Evolutionary conservation across 805 yeast species (phyloP), one percentile per base, ranked within the genome.

Genomic region (Hanseniaspora valbyensis): DNA sequence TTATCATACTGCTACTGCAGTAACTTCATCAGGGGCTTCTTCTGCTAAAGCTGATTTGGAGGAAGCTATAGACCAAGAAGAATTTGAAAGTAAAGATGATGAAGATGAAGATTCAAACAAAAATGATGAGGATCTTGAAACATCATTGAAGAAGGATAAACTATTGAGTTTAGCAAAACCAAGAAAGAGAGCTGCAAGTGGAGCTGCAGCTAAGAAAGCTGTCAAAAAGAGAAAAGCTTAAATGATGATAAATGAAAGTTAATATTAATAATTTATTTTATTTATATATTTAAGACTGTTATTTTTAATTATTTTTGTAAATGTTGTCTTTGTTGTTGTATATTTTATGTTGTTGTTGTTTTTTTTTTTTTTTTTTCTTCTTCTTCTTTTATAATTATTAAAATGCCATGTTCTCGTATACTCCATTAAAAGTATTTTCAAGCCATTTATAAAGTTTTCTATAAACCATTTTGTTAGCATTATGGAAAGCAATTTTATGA

Each of bases 401-500:
- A 21, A 29, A 36, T 3, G 29, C 33, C 42, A 38, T 38, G 8
- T 36, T 46, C 21, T 61, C 66, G 42, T 63, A 64, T 28, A 55
- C 55, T 1, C 76, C 76, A 9, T 55, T 61, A 56, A 78, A 81
- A 0, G 86, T 86, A 55, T 73, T 68, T 43, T 62, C 59, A 57
- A 83, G 57, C 97, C 97, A 89, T 49, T 66, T 62, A 55, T 72
- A 71, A 41, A 92, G 64, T 62, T 82, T 80, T 57, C 80, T 84
- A 62, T 76, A 85, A 9, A 92, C 81, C 33, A 88, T 72, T 12
- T 68, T 65, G 61, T 79, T 77, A 3, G 95, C 95, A 62, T 87
- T 86, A 66, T 92, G 94, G 62, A 72, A 79, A 45, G 65, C 66
- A 41, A 92, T 90, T 42, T 81, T 72, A 63, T 92, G 98, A 61